These are phyloP conservation scores for Claviceps spartinae DNA, from an alignment of 2,329 filamentous ascomycete genomes.

Conservation along the genomic window DNA sequence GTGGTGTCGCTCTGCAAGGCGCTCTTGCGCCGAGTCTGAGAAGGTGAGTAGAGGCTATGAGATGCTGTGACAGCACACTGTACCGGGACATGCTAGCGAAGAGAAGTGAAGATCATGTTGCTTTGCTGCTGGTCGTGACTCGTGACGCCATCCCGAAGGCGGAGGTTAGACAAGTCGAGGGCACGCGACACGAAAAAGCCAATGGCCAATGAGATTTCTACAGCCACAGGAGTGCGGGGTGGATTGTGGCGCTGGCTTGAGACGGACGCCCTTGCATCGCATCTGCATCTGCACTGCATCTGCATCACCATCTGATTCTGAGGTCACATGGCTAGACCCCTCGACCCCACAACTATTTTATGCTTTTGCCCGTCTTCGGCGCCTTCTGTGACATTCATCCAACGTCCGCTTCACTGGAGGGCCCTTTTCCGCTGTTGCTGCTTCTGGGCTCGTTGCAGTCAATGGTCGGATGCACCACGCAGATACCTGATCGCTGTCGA, in stretches of 20 bases:
- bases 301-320: too few species aligned
- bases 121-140: too few species aligned
- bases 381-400: too few species aligned
- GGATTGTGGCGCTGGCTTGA: not conserved
- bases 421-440: too few species aligned
- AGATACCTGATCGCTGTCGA: too few species aligned
- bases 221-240: not conserved
- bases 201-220: not conserved
- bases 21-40: not conserved
- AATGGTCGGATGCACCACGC: too few species aligned
- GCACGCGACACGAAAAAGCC: not conserved
- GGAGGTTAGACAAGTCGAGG: not conserved
- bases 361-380: too few species aligned
- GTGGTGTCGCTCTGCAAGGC: not conserved
- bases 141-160: too few species aligned
- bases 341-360: too few species aligned
- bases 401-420: too few species aligned
- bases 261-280: not conserved
- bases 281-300: not conserved
- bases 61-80: constrained; percentile 1
- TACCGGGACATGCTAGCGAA: constrained; percentile 10
- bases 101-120: not conserved
- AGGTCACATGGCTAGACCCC: too few species aligned
- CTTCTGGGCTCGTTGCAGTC: too few species aligned
- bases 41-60: not conserved